phyloP scores from a whole-genome alignment of 176 grass and related monocot species.

The Triticum urartu region DNA sequence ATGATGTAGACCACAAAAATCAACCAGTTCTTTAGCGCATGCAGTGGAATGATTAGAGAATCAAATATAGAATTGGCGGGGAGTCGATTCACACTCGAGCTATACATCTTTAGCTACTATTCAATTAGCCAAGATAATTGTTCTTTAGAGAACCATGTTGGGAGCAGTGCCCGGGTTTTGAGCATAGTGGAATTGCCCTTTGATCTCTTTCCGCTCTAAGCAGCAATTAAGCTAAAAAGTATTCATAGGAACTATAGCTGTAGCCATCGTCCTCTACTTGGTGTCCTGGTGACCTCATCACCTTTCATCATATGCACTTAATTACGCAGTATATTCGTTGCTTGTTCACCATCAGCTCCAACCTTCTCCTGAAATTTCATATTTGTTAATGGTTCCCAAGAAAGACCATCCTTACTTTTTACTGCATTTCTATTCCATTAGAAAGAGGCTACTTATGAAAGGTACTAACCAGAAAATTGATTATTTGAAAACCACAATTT shows the following conservation, averaged over 20 bases:
- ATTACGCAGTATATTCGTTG: conserved; percentile 52
- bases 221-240: conserved; percentile 47
- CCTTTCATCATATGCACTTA: conserved; percentile 46
- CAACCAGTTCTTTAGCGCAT: conserved; percentile 15
- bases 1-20: conserved; percentile 16
- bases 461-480: background rate
- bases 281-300: conserved; percentile 50
- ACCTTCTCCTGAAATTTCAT: conserved; percentile 28
- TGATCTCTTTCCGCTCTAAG: conserved; percentile 60
- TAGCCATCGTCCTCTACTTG: conserved; percentile 32
- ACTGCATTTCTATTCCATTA: conserved; percentile 15
- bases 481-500: background rate
- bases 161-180: conserved; percentile 53
- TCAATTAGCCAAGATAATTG: conserved; percentile 39
- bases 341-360: conserved; percentile 46
- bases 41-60: conserved; percentile 29
- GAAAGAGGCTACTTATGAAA: conserved; percentile 15
- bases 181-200: conserved; percentile 50
- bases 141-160: conserved; percentile 39
- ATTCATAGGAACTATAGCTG: conserved; percentile 32
- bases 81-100: conserved; percentile 25
- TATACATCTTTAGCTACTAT: conserved; percentile 38
- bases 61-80: conserved; percentile 27
- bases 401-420: conserved; percentile 34
- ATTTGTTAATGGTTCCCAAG: conserved; percentile 40